These are phyloP conservation scores for Pyrenula massariospora DNA, from an alignment of 495 filamentous ascomycete species.

Conservation along the genomic window DNA sequence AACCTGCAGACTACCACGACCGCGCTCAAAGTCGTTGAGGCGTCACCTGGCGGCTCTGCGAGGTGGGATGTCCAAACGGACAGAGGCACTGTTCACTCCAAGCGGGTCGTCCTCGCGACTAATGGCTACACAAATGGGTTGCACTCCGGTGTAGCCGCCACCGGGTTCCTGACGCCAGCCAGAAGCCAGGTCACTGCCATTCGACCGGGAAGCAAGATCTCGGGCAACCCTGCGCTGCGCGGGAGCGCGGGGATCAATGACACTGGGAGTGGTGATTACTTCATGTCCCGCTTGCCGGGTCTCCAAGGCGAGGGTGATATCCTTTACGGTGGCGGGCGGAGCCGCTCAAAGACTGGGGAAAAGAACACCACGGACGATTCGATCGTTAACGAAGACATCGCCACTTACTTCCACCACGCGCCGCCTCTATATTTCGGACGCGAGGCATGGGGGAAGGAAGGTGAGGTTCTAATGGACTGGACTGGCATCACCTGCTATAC, in stretches of 20 bases:
- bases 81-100: slow-evolving; percentile 47
- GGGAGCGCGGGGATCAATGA: not conserved
- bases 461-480: not conserved
- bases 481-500: not conserved
- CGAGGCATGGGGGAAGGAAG: not conserved
- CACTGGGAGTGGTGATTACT: not conserved
- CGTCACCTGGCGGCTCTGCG: not conserved
- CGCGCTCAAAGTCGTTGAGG: not conserved
- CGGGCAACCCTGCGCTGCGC: not conserved
- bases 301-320: not conserved
- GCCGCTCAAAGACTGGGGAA: not conserved
- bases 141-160: not conserved
- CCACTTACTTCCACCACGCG: not conserved
- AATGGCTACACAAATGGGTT: slow-evolving; percentile 56
- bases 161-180: not conserved
- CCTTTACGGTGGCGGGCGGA: not conserved
- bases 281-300: not conserved
- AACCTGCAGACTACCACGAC: not conserved
- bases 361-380: not conserved
- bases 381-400: not conserved
- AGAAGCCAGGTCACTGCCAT: not conserved
- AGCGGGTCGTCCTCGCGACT: slow-evolving; percentile 59
- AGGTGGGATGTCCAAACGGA: slow-evolving; percentile 44
- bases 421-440: not conserved
- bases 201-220: not conserved